Percentiles rank a stretch among this genome's conserved stretches.
Conservation (phyloP, 352 stramenopile genomes). For the Hyaloperonospora arabidopsidis region DNA sequence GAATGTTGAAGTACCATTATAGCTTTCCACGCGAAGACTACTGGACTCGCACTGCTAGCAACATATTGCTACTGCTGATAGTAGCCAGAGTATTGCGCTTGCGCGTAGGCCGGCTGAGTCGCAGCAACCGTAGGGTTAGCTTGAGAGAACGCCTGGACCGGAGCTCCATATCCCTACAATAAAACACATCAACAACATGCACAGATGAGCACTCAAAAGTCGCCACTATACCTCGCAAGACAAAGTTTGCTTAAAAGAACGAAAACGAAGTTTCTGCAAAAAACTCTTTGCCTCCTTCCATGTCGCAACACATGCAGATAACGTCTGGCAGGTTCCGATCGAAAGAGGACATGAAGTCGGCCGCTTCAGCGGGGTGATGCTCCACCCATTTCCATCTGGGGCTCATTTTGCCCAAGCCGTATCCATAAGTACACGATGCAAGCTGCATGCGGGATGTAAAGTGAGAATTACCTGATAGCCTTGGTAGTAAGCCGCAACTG, state of each 20-base stretch:
- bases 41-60: not conserved
- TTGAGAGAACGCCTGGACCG: slow-evolving; percentile 42
- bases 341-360: slow-evolving; percentile 26
- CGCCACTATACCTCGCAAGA: slow-evolving; percentile 10
- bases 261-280: slow-evolving; percentile 13
- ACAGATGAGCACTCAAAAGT: slow-evolving; percentile 8
- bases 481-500: slow-evolving; percentile 60
- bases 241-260: slow-evolving; percentile 19
- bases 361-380: slow-evolving; percentile 7
- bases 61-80: slow-evolving; percentile 46
- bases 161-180: slow-evolving; percentile 46
- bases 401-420: slow-evolving; percentile 12
- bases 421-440: slow-evolving; percentile 24
- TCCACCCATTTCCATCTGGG: not conserved
- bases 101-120: slow-evolving; percentile 33
- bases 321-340: slow-evolving; percentile 19
- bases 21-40: not conserved
- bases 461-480: slow-evolving; percentile 62
- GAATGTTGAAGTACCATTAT: not conserved
- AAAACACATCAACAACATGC: slow-evolving; percentile 9
- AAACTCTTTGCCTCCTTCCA: slow-evolving; percentile 19
- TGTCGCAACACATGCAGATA: slow-evolving; percentile 22
- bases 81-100: slow-evolving; percentile 60
- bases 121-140: slow-evolving; percentile 22
- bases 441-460: slow-evolving; percentile 17